These are phyloP conservation scores for Dactylellina sp. DNA, from an alignment of 2,329 filamentous ascomycete genomes.

Conservation along the genomic window DNA sequence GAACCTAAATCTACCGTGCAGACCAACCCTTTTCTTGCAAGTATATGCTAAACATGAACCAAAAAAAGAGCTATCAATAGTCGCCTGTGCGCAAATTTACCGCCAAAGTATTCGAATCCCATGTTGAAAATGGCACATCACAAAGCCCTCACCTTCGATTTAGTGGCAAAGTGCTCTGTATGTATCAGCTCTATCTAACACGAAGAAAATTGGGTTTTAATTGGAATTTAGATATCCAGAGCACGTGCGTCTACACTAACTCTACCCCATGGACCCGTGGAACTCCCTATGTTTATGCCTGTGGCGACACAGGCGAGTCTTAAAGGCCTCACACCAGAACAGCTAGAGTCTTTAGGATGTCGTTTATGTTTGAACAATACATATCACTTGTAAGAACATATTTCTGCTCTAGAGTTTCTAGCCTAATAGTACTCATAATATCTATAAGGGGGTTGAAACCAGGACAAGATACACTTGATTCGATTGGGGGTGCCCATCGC, in stretches of 20 bases:
- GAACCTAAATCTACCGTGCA: too few species aligned
- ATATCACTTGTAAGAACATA: constrained; percentile 76
- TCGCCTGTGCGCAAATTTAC: neutral
- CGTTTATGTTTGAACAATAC: constrained; percentile 96
- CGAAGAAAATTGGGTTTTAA: neutral
- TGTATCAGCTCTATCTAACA: constrained; percentile 62
- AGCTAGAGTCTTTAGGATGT: constrained; percentile 89
- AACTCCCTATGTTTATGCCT: constrained; percentile 96
- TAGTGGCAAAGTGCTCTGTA: constrained; percentile 83
- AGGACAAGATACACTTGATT: constrained; percentile 86
- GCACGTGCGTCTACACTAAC: constrained; percentile 88
- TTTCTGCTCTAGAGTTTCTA: neutral
- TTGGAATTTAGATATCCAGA: constrained; percentile 80
- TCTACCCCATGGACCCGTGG: constrained; percentile 90
- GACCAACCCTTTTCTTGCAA: too few species aligned
- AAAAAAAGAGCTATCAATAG: neutral
- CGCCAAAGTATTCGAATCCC: neutral
- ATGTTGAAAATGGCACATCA: constrained; percentile 56
- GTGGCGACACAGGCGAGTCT: constrained; percentile 96
- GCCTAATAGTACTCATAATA: neutral
- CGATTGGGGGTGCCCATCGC: constrained; percentile 90
- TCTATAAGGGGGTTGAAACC: constrained; percentile 78
- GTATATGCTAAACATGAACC: neutral
- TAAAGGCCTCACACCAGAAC: constrained; percentile 91
- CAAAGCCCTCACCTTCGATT: constrained; percentile 76